Conservation (phyloP, 345 rosid genomes). For the Cardamine chenopodiifolia region DNA sequence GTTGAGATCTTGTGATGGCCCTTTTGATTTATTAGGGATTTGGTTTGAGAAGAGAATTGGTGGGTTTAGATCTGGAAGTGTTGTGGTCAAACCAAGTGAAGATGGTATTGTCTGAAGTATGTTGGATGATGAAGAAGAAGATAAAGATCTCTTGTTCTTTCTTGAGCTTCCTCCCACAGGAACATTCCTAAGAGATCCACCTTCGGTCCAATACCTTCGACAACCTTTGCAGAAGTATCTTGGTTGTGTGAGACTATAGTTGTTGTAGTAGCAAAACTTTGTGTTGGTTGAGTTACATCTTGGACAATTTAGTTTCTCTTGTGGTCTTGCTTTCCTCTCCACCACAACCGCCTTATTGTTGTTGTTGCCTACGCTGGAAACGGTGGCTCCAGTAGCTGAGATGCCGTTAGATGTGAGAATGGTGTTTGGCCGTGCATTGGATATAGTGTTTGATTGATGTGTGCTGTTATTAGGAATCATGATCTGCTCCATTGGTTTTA, state of each 20-base stretch:
- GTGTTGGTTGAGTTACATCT: slow-evolving; percentile 90
- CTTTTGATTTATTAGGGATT: slow-evolving; percentile 40
- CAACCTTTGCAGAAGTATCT: slow-evolving; percentile 90
- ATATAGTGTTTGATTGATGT: slow-evolving; percentile 36
- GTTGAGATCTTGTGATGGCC: slow-evolving; percentile 45
- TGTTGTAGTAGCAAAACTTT: slow-evolving; percentile 92
- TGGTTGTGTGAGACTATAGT: slow-evolving; percentile 89
- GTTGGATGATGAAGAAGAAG: slow-evolving; percentile 25
- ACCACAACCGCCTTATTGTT: slow-evolving; percentile 35
- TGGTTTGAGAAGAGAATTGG: slow-evolving; percentile 41
- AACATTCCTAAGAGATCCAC: slow-evolving; percentile 85
- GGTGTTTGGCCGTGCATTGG: slow-evolving; percentile 36
- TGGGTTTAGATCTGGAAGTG: slow-evolving; percentile 44
- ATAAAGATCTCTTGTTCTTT: slow-evolving; percentile 65
- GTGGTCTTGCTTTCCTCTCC: slow-evolving; percentile 42
- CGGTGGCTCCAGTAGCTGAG: slow-evolving; percentile 27
- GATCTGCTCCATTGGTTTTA: slow-evolving; percentile 45
- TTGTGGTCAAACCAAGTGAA: slow-evolving; percentile 38
- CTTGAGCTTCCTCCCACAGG: slow-evolving; percentile 85
- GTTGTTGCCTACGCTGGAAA: slow-evolving; percentile 33
- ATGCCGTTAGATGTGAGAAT: slow-evolving; percentile 30
- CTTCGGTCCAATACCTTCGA: slow-evolving; percentile 94
- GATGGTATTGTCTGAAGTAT: slow-evolving; percentile 32
- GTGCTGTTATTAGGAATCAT: slow-evolving; percentile 40
- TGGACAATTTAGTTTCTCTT: slow-evolving; percentile 75